Evolutionary conservation across 306 rosid species (phyloP).

Genomic region (Malus sieversii): DNA sequence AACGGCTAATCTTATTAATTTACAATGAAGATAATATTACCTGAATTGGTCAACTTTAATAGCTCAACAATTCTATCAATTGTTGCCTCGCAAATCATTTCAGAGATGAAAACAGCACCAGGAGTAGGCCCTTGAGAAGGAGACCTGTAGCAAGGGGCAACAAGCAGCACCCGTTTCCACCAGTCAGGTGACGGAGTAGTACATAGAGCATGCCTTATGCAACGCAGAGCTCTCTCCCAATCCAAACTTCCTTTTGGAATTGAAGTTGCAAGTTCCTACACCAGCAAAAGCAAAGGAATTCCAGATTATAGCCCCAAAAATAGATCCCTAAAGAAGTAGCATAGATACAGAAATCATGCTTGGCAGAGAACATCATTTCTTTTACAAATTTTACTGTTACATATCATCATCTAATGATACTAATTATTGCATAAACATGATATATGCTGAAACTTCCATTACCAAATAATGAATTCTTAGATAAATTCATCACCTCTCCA

Average conservation of each 20-base stretch:
- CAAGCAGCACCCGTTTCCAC: constrained; percentile 97
- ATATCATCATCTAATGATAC: not conserved
- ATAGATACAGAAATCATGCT: constrained; percentile 6
- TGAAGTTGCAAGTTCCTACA: constrained; percentile 76
- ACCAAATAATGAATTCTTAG: constrained; percentile 11
- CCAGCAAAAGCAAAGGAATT: constrained; percentile 20
- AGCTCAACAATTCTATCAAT: constrained; percentile 90
- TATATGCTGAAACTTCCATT: not conserved
- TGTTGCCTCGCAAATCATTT: constrained; percentile 89
- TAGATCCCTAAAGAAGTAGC: not conserved
- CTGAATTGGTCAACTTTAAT: constrained; percentile 83
- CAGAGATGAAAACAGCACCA: constrained; percentile 96
- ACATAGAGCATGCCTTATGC: constrained; percentile 88
- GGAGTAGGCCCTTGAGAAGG: constrained; percentile 64
- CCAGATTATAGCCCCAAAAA: constrained; percentile 3
- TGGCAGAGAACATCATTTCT: not conserved
- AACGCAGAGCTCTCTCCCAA: constrained; percentile 97
- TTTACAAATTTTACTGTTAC: not conserved
- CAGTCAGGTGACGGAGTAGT: constrained; percentile 97
- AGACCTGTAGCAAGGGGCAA: constrained; percentile 73
- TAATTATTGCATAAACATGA: not conserved
- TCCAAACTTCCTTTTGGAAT: constrained; percentile 91
- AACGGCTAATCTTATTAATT: not conserved
- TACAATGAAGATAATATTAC: constrained; percentile 35
- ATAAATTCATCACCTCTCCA: constrained; percentile 73